These are phyloP conservation scores for Canariomyces notabilis DNA, from an alignment of 2,329 filamentous ascomycete genomes.

Conservation along the genomic window DNA sequence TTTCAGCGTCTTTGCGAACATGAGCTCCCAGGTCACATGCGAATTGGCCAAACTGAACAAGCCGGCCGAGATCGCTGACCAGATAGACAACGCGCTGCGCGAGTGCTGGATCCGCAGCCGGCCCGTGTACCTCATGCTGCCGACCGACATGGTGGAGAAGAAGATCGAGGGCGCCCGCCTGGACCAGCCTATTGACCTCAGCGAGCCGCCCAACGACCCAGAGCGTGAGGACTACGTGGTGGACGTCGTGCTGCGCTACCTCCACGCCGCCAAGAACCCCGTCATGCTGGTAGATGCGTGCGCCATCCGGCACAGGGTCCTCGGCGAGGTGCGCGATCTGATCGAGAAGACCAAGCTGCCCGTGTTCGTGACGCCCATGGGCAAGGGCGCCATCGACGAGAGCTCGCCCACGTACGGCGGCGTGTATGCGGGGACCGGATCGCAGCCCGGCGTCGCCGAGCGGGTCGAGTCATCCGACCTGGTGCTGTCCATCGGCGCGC, in stretches of 20 bases:
- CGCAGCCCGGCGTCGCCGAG: constrained; percentile 57
- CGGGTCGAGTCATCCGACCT: constrained; percentile 66
- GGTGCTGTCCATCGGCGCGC: constrained; percentile 59
- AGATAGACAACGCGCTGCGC: constrained; percentile 73
- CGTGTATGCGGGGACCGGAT: constrained; percentile 78
- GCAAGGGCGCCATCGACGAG: constrained; percentile 79
- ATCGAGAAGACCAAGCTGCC: constrained; percentile 70
- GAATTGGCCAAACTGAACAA: constrained; percentile 66
- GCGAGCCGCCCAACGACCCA: constrained; percentile 58
- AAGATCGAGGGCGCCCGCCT: constrained; percentile 71
- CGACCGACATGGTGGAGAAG: constrained; percentile 72
- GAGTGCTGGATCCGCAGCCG: constrained; percentile 69
- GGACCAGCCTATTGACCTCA: constrained; percentile 64
- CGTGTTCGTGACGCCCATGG: constrained; percentile 86
- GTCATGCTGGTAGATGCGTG: constrained; percentile 80
- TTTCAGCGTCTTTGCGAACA: constrained; percentile 76
- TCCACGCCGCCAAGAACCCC: constrained; percentile 68
- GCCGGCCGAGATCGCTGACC: constrained; percentile 61
- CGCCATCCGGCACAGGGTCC: constrained; percentile 68
- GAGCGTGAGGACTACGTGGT: constrained; percentile 80
- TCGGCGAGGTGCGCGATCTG: constrained; percentile 67
- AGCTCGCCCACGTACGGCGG: constrained; percentile 70
- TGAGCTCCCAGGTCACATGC: constrained; percentile 68
- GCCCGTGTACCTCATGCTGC: constrained; percentile 79
- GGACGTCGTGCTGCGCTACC: constrained; percentile 66